Base-by-base conservation (phyloP, 257 asterid species). In the Knoxia roxburghii region DNA sequence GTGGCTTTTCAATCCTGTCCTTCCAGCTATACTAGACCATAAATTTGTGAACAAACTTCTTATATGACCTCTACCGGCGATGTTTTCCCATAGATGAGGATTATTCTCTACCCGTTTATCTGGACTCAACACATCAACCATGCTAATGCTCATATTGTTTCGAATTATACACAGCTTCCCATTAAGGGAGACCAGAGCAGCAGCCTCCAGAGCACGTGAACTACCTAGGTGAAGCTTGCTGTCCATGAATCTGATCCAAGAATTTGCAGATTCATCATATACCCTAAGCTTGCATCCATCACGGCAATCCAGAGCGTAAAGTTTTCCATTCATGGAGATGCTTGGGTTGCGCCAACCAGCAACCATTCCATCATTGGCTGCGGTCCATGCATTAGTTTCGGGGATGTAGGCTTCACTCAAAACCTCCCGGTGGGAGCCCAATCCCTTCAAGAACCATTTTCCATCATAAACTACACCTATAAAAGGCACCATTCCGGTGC, bases 401-500 rank as follows among this genome's bases (percentile, higher is more conserved):
- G 79, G 77, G 49, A 56, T 61, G 73, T 81, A 81, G 33, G 85
- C 77, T 68, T 78, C 85, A 62, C 83, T 74, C 37, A 77, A 26
- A 56, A 77, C 83, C 65, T 81, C 85, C 26, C 85, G 71, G 56
- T 75, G 85, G 61, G 83, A 33, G 29, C 85, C 85, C 61, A 81
- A 67, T 64, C 85, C 85, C 76, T 81, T 81, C 50, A 81, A 39
- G 52, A 77, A 81, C 85, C 85, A 81, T 77, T 72, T 78, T 23
- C 79, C 86, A 7, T 78, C 77, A 41, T 81, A 81, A 64, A 81
- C 78, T 21, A 81, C 83, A 26, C 79, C 83, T 1, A 81, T 81
- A 49, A 81, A 81, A 62, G 86, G 86, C n/a, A 81, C 86, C 86
- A 81, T 81, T 11, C 83, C 86, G 4, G 81, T 81, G 73, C 77